Evolutionary conservation across 495 filamentous ascomycete genomes (phyloP).

Genomic region (Darksidea phi): DNA sequence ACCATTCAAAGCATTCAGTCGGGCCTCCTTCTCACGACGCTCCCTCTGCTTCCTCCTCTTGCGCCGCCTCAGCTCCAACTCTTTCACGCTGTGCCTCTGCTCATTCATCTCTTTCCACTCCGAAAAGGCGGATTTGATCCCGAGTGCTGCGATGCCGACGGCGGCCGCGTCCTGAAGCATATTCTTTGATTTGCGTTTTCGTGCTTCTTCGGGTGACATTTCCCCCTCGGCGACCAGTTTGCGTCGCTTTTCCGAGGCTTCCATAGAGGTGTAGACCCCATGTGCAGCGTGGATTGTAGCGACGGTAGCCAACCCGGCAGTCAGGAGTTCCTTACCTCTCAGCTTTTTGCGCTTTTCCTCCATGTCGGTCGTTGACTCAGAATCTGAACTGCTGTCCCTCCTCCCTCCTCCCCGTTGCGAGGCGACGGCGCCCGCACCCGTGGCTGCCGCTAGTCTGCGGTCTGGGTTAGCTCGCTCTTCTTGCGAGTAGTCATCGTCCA

Average conservation of each 20-base stretch:
- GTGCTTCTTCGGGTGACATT: slow-evolving; percentile 70
- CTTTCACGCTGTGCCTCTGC: slow-evolving; percentile 54
- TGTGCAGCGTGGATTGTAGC: slow-evolving; percentile 89
- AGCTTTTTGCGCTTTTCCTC: slow-evolving; percentile 72
- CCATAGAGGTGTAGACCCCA: slow-evolving; percentile 71
- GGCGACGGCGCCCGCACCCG: slow-evolving; percentile 17
- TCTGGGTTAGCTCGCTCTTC: slow-evolving; percentile 28
- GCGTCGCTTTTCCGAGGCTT: slow-evolving; percentile 67
- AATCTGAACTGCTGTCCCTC: slow-evolving; percentile 55
- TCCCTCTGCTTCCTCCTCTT: slow-evolving; percentile 39
- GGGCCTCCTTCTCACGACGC: slow-evolving; percentile 29
- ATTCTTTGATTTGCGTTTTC: slow-evolving; percentile 71
- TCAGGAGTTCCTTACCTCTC: slow-evolving; percentile 79
- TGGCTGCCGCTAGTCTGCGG: slow-evolving; percentile 24
- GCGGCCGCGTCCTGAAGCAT: slow-evolving; percentile 72
- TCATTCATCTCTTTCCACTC: slow-evolving; percentile 71
- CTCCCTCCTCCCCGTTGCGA: slow-evolving; percentile 46
- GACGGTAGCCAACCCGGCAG: slow-evolving; percentile 78
- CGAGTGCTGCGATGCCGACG: slow-evolving; percentile 78
- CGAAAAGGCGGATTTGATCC: slow-evolving; percentile 77
- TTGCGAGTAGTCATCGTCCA: slow-evolving; percentile 26
- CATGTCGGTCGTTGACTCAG: slow-evolving; percentile 75
- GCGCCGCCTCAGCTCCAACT: slow-evolving; percentile 52
- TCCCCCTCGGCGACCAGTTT: slow-evolving; percentile 70
- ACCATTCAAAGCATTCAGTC: slow-evolving; percentile 29